phyloP scores from a whole-genome alignment of 2,329 filamentous ascomycete genomes.

The Plenodomus lindquistii region DNA sequence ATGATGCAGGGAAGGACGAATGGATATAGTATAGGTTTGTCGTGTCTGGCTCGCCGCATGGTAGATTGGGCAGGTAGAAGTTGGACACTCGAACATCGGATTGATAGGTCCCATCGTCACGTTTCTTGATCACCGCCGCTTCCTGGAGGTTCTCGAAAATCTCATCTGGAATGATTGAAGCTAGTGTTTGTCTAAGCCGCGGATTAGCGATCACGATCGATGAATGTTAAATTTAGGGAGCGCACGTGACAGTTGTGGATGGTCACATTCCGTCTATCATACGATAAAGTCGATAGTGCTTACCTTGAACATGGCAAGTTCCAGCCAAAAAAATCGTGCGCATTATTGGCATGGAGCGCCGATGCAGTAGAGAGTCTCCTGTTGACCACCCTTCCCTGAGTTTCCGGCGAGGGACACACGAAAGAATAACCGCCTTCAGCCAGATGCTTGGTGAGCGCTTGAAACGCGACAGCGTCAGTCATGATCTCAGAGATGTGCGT shows the following conservation, averaged over 20 bases:
- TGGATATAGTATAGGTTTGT: conserved; percentile 25
- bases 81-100: conserved; percentile 26
- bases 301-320: conserved; percentile 23
- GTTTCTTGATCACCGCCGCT: conserved; percentile 9
- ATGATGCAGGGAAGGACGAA: conserved; percentile 23
- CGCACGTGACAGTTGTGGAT: too few relatives aligned
- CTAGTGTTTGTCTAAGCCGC: conserved; percentile 10
- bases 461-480: conserved; percentile 12
- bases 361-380: conserved; percentile 16
- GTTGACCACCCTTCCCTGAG: conserved; percentile 20
- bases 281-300: background rate
- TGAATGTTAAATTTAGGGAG: too few relatives aligned
- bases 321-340: conserved; percentile 29
- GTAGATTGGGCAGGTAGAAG: conserved; percentile 19
- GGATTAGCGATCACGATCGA: background rate
- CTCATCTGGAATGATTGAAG: conserved; percentile 15
- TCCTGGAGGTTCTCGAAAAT: conserved; percentile 14
- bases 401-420: conserved; percentile 27
- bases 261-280: background rate
- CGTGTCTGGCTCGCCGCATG: background rate
- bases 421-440: conserved; percentile 17
- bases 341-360: conserved; percentile 17
- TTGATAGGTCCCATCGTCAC: conserved; percentile 10
- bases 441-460: conserved; percentile 17
- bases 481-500: conserved; percentile 7